Evolutionary conservation across 2,329 filamentous ascomycete species (phyloP).

Genomic region (Diaporthe eres): DNA sequence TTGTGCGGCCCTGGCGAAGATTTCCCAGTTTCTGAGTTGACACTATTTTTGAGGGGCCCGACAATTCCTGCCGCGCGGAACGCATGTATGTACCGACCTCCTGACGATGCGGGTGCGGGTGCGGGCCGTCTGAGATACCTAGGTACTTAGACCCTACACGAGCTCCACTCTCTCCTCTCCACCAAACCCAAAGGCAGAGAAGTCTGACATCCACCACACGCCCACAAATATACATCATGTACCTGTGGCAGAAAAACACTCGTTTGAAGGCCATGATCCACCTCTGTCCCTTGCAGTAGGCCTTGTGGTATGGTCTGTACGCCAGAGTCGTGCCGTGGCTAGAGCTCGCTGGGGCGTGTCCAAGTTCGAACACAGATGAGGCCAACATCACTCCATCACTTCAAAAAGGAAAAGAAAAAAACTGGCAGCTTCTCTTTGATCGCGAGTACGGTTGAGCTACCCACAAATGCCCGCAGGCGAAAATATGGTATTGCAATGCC

Average conservation of each 20-base stretch:
- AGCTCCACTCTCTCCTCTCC: not conserved
- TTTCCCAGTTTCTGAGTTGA: not conserved
- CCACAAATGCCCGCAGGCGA: too few species aligned
- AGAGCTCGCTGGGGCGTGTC: too few species aligned
- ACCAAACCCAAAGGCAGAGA: not conserved
- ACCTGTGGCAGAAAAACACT: too few species aligned
- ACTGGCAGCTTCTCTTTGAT: constrained; percentile 13
- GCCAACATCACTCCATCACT: not conserved
- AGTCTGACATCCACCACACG: not conserved
- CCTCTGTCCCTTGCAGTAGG: not conserved
- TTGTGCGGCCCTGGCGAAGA: not conserved
- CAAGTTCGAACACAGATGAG: not conserved
- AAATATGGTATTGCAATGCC: too few species aligned
- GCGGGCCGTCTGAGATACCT: too few species aligned
- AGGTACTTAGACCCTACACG: too few species aligned
- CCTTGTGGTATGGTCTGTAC: not conserved
- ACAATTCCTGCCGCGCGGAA: too few species aligned
- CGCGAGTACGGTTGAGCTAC: too few species aligned
- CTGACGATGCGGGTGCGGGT: too few species aligned
- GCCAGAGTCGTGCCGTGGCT: too few species aligned
- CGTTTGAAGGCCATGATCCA: not conserved
- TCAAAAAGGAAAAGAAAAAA: not conserved
- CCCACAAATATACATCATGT: too few species aligned
- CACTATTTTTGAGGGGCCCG: not conserved
- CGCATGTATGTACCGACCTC: too few species aligned